Percentiles rank a stretch among this genome's conserved stretches.
phyloP scores from a whole-genome alignment of 2,329 filamentous ascomycete genomes.

The Aspergillus sp. region DNA sequence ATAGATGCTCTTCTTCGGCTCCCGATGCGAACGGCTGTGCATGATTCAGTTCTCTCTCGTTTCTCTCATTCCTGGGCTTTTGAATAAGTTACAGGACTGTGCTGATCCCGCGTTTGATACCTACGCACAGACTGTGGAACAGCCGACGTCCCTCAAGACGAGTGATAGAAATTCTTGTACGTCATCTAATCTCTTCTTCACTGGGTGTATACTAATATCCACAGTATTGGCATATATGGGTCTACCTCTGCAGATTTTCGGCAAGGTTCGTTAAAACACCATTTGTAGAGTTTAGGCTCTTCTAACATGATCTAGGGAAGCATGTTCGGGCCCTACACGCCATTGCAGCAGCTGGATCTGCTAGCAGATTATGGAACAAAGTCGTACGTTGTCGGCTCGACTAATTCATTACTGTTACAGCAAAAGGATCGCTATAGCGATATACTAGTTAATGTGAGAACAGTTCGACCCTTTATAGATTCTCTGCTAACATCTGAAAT shows the following conservation, averaged over 20 bases:
- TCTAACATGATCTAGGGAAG: conserved; percentile 66
- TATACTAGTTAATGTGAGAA: conserved; percentile 76
- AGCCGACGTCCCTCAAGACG: conserved; percentile 82
- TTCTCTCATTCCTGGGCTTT: conserved; percentile 88
- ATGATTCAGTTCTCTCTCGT: conserved; percentile 98
- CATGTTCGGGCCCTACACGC: conserved; percentile 94
- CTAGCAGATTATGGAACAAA: conserved; percentile 92
- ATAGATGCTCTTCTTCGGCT: conserved; percentile 97
- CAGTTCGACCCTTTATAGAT: background rate
- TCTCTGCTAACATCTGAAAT: background rate
- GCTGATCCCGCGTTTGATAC: conserved; percentile 89
- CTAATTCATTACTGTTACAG: conserved; percentile 88
- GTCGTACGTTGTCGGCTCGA: conserved; percentile 95
- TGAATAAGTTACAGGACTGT: conserved; percentile 89
- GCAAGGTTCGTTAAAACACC: conserved; percentile 61
- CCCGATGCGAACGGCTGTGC: conserved; percentile 92
- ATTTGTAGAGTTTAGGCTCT: conserved; percentile 55
- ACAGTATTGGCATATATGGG: conserved; percentile 88
- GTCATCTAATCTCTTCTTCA: background rate
- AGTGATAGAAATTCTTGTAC: conserved; percentile 81
- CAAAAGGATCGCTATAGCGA: conserved; percentile 96
- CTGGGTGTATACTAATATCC: conserved; percentile 26
- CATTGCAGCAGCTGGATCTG: conserved; percentile 90
- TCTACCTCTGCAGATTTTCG: conserved; percentile 89
- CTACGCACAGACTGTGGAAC: conserved; percentile 73